A percentile compares a stretch with the other conserved stretches of the same genome.
Conservation (phyloP, 371 early-diverging fungal species). For the Mortierella sp. region DNA sequence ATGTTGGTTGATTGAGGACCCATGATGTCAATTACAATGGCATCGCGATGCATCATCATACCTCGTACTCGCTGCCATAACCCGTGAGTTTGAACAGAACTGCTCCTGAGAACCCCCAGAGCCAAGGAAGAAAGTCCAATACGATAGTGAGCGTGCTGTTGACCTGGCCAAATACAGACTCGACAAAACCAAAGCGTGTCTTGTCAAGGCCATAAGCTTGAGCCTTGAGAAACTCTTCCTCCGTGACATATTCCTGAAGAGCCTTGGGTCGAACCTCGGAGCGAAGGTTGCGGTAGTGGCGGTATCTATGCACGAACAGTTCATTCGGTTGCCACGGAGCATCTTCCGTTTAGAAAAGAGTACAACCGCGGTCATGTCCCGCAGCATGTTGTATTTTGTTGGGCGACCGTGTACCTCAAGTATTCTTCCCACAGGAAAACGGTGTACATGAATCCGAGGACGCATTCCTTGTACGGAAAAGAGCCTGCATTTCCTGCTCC, state of each 20-base stretch:
- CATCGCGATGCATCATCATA: too few relatives aligned
- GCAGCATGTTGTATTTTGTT: too few relatives aligned
- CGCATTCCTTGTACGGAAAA: conserved; percentile 79
- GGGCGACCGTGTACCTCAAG: too few relatives aligned
- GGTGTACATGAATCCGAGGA: conserved; percentile 72
- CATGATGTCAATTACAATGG: too few relatives aligned
- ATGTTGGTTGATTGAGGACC: too few relatives aligned
- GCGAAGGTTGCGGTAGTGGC: conserved; percentile 81
- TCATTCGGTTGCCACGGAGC: too few relatives aligned
- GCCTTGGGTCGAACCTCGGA: conserved; percentile 73
- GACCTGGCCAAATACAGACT: conserved; percentile 65
- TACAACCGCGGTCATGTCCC: too few relatives aligned
- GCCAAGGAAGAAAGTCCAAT: conserved; percentile 77
- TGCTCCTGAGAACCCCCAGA: conserved; percentile 78
- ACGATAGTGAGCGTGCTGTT: conserved; percentile 73
- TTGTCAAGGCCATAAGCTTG: conserved; percentile 91
- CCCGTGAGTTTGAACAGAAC: conserved; percentile 64
- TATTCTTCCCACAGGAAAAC: conserved; percentile 78
- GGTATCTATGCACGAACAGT: conserved; percentile 59
- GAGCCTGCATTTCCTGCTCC: conserved; percentile 4
- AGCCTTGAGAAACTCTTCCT: conserved; percentile 84
- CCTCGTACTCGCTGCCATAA: conserved; percentile 78
- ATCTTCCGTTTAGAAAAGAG: too few relatives aligned
- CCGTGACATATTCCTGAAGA: conserved; percentile 70
- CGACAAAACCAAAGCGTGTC: conserved; percentile 81